Percentiles rank a stretch among this genome's conserved stretches.
phyloP scores from a whole-genome alignment of 2,329 filamentous ascomycete genomes.

The Penicillium fuscoglaucum region DNA sequence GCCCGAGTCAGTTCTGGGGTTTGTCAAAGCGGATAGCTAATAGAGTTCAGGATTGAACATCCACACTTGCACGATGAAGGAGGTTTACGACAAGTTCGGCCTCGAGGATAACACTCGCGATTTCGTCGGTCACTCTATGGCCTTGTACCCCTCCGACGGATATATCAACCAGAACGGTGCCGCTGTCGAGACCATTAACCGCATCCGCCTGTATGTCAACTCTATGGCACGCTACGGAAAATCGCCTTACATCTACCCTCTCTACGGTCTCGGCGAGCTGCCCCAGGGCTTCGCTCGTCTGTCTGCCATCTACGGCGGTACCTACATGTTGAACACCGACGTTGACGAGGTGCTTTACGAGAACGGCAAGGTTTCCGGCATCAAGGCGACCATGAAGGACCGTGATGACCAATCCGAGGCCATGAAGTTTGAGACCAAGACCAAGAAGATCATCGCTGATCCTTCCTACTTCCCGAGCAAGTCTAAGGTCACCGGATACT shows the following conservation, averaged over 20 bases:
- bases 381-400: conserved; percentile 95
- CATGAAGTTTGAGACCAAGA: conserved; percentile 95
- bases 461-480: conserved; percentile 95
- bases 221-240: conserved; percentile 97
- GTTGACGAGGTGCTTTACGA: conserved; percentile 89
- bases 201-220: conserved; percentile 94
- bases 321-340: conserved; percentile 98
- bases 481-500: conserved; percentile 80
- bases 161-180: conserved; percentile 74
- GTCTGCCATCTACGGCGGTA: conserved; percentile 97
- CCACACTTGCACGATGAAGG: conserved; percentile 81
- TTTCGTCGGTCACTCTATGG: conserved; percentile 98
- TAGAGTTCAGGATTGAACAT: conserved; percentile 70
- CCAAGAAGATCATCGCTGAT: conserved; percentile 92
- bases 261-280: conserved; percentile 95
- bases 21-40: conserved; percentile 20
- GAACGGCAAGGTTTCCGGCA: conserved; percentile 79
- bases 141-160: conserved; percentile 84
- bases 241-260: conserved; percentile 98
- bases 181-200: conserved; percentile 82
- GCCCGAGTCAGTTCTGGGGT: conserved; percentile 31
- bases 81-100: conserved; percentile 98
- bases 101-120: conserved; percentile 87
- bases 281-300: conserved; percentile 97
- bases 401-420: conserved; percentile 69